Evolutionary conservation across 73 alveolate species (phyloP).

Genomic region (Blepharisma japonicum): DNA sequence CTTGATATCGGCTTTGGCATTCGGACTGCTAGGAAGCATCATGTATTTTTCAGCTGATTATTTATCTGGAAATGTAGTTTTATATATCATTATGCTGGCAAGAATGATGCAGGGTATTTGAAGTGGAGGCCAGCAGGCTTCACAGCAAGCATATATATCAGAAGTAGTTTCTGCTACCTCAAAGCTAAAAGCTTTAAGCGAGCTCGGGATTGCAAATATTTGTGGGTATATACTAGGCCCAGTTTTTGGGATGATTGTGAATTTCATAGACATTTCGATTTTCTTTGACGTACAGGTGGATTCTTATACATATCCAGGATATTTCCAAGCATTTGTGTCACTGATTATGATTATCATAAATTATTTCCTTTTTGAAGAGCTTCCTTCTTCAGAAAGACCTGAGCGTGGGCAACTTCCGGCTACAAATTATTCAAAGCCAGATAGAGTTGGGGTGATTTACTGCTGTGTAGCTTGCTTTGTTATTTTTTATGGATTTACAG

Average conservation of each 20-base stretch:
- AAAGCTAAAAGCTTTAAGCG: conserved; percentile 32
- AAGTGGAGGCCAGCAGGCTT: conserved; percentile 50
- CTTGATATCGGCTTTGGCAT: conserved; percentile 66
- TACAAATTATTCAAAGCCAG: too few species aligned
- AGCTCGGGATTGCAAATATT: conserved; percentile 42
- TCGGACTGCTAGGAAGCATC: conserved; percentile 61
- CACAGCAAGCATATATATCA: conserved; percentile 41
- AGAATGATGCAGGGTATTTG: conserved; percentile 44
- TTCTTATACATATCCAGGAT: conserved; percentile 31
- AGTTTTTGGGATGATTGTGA: conserved; percentile 29
- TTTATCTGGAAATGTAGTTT: neutral
- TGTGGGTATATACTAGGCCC: conserved; percentile 42
- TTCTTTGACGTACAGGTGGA: conserved; percentile 20
- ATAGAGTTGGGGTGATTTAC: too few species aligned
- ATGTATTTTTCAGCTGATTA: neutral
- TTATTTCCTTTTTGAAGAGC: conserved; percentile 25
- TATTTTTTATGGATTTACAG: too few species aligned
- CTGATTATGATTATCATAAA: conserved; percentile 33
- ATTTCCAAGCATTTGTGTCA: conserved; percentile 32
- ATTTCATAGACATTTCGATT: neutral
- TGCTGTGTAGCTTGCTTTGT: too few species aligned
- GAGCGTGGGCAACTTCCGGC: neutral
- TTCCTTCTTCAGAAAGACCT: conserved; percentile 26
- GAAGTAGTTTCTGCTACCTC: conserved; percentile 35
- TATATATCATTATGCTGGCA: conserved; percentile 21